Evolutionary conservation across 2,329 filamentous ascomycete genomes (phyloP).

Genomic region (Mycosphaerella sp.): DNA sequence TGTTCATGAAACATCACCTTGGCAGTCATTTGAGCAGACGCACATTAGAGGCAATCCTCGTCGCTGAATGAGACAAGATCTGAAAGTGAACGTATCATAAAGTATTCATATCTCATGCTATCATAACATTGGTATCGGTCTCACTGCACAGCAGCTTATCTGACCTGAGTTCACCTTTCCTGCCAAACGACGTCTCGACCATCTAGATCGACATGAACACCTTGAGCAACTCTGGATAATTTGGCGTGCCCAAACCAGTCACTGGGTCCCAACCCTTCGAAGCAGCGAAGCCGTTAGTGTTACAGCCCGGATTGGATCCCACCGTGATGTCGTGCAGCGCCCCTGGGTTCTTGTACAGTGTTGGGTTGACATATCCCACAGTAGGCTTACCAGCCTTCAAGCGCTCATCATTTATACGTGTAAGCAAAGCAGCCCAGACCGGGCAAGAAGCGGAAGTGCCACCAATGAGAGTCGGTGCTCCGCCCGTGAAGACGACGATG

Average conservation of each 20-base stretch:
- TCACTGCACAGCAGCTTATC: not conserved
- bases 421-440: constrained; percentile 26
- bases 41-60: too few species aligned
- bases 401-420: constrained; percentile 29
- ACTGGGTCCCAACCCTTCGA: constrained; percentile 31
- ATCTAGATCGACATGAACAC: constrained; percentile 15
- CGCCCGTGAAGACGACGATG: constrained; percentile 22
- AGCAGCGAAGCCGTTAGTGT: constrained; percentile 25
- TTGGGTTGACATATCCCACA: constrained; percentile 31
- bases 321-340: constrained; percentile 36
- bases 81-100: not conserved
- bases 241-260: constrained; percentile 21
- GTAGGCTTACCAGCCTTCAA: constrained; percentile 26
- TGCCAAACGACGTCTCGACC: too few species aligned
- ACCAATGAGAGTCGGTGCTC: constrained; percentile 22
- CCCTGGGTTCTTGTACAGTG: constrained; percentile 37
- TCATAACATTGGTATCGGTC: not conserved
- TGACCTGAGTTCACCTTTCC: not conserved
- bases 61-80: too few species aligned
- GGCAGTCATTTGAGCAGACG: too few species aligned
- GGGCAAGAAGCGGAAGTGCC: constrained; percentile 29
- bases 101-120: not conserved
- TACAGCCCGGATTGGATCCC: constrained; percentile 34
- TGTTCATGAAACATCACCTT: too few species aligned
- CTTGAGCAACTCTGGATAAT: constrained; percentile 22